Base-by-base conservation (phyloP, 2,329 filamentous ascomycete species). In the Ascochyta clinopodiicola region DNA sequence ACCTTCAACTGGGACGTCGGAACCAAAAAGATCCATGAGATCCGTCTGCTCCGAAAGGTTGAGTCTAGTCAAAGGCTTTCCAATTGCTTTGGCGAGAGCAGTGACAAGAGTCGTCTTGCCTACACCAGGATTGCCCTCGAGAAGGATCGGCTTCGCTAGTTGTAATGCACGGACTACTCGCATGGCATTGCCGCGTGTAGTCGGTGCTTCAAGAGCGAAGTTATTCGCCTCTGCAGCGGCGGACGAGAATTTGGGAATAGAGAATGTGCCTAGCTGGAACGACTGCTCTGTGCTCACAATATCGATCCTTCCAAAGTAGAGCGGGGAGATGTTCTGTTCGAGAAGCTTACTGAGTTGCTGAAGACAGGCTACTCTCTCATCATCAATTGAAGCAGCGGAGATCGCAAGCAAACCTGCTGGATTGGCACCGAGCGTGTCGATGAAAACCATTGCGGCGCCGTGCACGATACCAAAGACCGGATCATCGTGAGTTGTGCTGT, bases 11-110 rank as follows among this genome's bases (percentile, higher is more conserved):
- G 95, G 95, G 7, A 96, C 92, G 78, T 99, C 95, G 0, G 94
- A 96, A 56, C 95, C 95, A 73, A 99, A 99, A 1, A 99, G 81
- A 73, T 99, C 95, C 84, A 98, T 97, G 44, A 99, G 80, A 75
- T 99, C 95, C 0, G 96, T 99, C 77, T 99, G 95, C 66, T 99
- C 95, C 0, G 95, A 98, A 56, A 99, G 81, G 70, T 99, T 99
- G 77, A 99, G 97, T 66, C 95, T 86, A 0, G 92, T 96, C 60
- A 99, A 78, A 7, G 90, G 89, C 59, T 88, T 88, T 5, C 93
- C 92, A 61, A 91, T 89, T 4, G 88, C 87, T 63, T 85, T 84
- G 1, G 96, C 90, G 40, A 99, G 81, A 0, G 95, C 93, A 40
- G 89, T 88, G 21, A 99, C 87, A 13, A 99, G 82, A 1, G 94